Evolutionary conservation across 2,329 filamentous ascomycete species (phyloP).

Genomic region (Aspergillus ibericus): DNA sequence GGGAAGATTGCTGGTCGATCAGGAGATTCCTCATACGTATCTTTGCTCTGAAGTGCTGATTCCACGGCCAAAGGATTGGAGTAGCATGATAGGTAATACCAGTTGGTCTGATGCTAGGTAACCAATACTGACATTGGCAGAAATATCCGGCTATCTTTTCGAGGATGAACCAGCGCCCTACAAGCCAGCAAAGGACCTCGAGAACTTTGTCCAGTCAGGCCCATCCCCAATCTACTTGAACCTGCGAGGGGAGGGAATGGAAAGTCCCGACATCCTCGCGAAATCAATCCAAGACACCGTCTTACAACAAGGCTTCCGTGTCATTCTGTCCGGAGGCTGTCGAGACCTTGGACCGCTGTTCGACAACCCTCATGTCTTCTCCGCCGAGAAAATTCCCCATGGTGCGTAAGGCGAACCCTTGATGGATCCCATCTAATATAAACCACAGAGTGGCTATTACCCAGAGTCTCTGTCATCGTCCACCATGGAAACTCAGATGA

Average conservation of each 20-base stretch:
- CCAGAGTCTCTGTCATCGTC: not conserved
- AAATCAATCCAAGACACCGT: not conserved
- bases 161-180: not conserved
- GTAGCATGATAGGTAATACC: not conserved
- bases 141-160: not conserved
- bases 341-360: not conserved
- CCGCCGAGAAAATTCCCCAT: not conserved
- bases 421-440: not conserved
- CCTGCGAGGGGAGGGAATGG: not conserved
- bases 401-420: not conserved
- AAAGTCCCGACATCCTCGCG: not conserved
- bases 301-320: not conserved
- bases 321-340: not conserved
- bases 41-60: not conserved
- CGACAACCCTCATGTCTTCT: not conserved
- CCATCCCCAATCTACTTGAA: not conserved
- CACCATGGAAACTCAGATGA: not conserved
- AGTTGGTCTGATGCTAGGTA: too few species aligned
- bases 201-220: not conserved
- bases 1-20: not conserved
- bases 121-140: not conserved
- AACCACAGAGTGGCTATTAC: not conserved
- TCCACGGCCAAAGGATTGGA: constrained; percentile 1
- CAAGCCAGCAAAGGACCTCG: not conserved
- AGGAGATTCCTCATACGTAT: not conserved